phyloP scores from a whole-genome alignment of 2,329 filamentous ascomycete species.

The Amylocarpus encephaloides region DNA sequence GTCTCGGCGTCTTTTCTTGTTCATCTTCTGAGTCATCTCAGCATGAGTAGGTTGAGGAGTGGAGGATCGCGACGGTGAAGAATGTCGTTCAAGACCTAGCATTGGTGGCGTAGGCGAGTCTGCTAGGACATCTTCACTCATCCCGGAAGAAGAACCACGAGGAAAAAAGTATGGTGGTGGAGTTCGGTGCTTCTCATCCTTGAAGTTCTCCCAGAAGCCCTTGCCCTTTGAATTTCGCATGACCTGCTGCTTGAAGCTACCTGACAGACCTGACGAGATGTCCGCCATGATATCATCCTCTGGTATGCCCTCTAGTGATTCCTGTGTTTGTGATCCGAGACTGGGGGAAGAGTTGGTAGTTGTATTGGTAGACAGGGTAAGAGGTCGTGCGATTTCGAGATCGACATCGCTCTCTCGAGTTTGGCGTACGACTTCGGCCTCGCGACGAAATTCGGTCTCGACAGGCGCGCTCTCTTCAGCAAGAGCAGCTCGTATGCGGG shows the following conservation, averaged over 20 bases:
- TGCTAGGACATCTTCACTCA: constrained; percentile 59
- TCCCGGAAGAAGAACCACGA: constrained; percentile 50
- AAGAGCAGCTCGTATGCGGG: constrained; percentile 82
- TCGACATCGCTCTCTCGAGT: constrained; percentile 83
- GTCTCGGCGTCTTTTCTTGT: constrained; percentile 78
- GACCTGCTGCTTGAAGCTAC: constrained; percentile 69
- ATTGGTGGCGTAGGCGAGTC: constrained; percentile 29
- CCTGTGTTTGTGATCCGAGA: constrained; percentile 49
- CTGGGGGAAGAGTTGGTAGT: constrained; percentile 65
- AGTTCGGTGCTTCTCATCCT: constrained; percentile 55
- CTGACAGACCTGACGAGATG: constrained; percentile 39
- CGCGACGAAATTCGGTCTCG: constrained; percentile 80
- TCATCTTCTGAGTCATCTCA: constrained; percentile 71
- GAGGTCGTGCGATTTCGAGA: constrained; percentile 41
- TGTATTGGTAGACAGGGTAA: constrained; percentile 41
- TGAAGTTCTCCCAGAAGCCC: constrained; percentile 75
- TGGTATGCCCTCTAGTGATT: constrained; percentile 63
- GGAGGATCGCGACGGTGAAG: constrained; percentile 28
- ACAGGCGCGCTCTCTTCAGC: constrained; percentile 82
- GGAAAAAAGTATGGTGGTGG: constrained; percentile 49
- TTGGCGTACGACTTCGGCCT: constrained; percentile 93
- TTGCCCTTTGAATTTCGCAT: constrained; percentile 65
- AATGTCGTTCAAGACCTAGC: constrained; percentile 17
- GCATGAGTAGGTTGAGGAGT: constrained; percentile 52
- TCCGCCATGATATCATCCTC: constrained; percentile 65